Base-by-base conservation (phyloP, 2,329 filamentous ascomycete genomes). In the Clarireedia monteithiana region DNA sequence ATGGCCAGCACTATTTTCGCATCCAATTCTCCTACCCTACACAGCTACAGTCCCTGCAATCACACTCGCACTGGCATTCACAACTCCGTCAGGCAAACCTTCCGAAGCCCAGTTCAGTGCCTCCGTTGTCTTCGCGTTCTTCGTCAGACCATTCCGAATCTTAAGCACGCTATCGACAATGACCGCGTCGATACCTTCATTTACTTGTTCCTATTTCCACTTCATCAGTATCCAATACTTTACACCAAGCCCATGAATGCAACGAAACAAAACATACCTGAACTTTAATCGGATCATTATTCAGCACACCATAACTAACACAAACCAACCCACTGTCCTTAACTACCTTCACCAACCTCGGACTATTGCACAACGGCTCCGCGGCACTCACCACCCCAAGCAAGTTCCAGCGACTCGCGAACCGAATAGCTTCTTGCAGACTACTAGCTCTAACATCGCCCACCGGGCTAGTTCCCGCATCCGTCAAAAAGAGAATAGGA, bases 91-190 rank as follows among this genome's bases (percentile, higher is more conserved):
- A 45, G 10, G 10, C 42, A 45, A 20, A 23, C 10, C 20, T 12
- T 23, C 36, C 23, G 49, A 36, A n/a, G 52, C 46, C 52, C 52
- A 55, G 14, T 24, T 38, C 9, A 38, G 36, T 4, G 47, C 34
- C 17, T 48, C 52, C 6, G 52, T 27, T 4, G n/a, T n/a, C 44
- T 62, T 63, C 1, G 64, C 59, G 23, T 64, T 67, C 48, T 67
- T 68, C 0, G 66, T 68, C 2, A 99, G 78, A 0, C 90, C 92
- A 72, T 96, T 91, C 48, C 92, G 84, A 63, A 99, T 96, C 42
- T 89, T 89, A 30, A 97, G 80, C 3, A 99, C 92, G 60, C 84
- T 94, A 69, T 99, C 94, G 14, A 97, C 94, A 67, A 99, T 99
- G 53, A 99, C 92, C 1, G 94, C 94, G 69, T 99, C 94, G 59